Conservation (phyloP, 441 rosid genomes). For the Euphorbia celastroides region DNA sequence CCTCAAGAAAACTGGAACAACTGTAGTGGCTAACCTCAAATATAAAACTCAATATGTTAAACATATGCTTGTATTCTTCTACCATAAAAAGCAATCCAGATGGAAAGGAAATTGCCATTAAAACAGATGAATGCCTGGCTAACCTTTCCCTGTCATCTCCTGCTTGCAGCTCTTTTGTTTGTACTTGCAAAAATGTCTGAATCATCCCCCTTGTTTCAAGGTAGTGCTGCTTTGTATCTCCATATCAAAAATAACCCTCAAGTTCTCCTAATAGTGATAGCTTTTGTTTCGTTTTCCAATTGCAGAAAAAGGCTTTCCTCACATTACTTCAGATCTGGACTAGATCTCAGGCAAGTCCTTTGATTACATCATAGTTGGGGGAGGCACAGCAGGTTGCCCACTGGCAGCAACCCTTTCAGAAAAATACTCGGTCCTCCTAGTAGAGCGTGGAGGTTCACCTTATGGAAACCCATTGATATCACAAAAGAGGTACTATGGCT, state of each 20-base stretch:
- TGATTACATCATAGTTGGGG: slow-evolving; percentile 63
- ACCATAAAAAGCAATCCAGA: not conserved
- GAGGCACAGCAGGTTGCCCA: slow-evolving; percentile 71
- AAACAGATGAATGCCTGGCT: slow-evolving; percentile 16
- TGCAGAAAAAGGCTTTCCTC: slow-evolving; percentile 40
- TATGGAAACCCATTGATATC: slow-evolving; percentile 48
- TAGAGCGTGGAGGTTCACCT: slow-evolving; percentile 67
- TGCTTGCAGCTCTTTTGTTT: slow-evolving; percentile 18
- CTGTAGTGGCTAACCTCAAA: too few relatives aligned
- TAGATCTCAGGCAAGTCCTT: slow-evolving; percentile 61
- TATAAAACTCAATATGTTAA: not conserved
- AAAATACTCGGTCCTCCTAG: slow-evolving; percentile 52
- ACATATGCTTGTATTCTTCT: slow-evolving; percentile 11
- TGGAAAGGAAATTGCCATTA: slow-evolving; percentile 9
- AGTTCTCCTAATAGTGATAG: not conserved
- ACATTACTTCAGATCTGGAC: slow-evolving; percentile 50
- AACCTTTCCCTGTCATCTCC: slow-evolving; percentile 9
- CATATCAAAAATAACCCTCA: not conserved
- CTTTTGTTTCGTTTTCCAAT: not conserved
- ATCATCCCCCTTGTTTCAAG: slow-evolving; percentile 28
- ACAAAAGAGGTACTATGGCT: slow-evolving; percentile 39
- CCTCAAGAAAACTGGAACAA: too few relatives aligned
- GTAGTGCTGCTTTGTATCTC: slow-evolving; percentile 17
- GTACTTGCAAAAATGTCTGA: slow-evolving; percentile 15
- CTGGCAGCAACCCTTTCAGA: slow-evolving; percentile 62